Base-by-base conservation (phyloP, 2,329 filamentous ascomycete genomes). In the Bipolaris gigantea region DNA sequence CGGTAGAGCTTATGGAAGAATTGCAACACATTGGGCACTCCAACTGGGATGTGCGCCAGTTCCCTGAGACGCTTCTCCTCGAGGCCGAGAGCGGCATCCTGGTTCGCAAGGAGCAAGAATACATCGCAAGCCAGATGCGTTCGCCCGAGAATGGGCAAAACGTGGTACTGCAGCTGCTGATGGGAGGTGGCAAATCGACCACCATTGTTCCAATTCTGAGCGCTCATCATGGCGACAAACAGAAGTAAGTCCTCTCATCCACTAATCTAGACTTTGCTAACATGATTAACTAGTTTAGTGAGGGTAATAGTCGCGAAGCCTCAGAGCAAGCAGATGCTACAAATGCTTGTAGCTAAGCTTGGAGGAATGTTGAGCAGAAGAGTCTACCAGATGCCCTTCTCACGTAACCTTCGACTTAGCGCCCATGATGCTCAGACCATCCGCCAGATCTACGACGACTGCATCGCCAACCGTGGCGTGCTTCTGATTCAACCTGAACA, bases 401-500 rank as follows among this genome's bases (percentile, higher is more conserved):
- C 84, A 0, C 76, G 86, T 1, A 72, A 77, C 0, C 56, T 85
- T 0, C 62, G 64, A 0, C 57, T 84, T 0, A 61, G 55, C 0
- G 0, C 38, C 0, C 0, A 30, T 0, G 63, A 79, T 11, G 77
- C 77, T 0, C 6, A 51, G 0, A 34, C 46, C 0, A 78, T 88
- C 3, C 51, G 61, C 0, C 4, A 59, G 0, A 71, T 82, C 0
- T 79, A 78, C 10, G 6, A 69, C 0, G 71, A 80, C 8, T 88
- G 84, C 44, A 78, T 77, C 60, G n/a, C 54, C 0, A 65, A 67
- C 0, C 77, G 83, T 0, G 85, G 85, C 0, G 72, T 89, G 0
- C 60, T 89, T 0, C 70, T 89, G 0, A 74, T 84, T 0, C 84
- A 88, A 33, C 86, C 86, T 0, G 85, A 89, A 59, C 82, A 89